Evolutionary conservation across 106 monocot species (phyloP).

Genomic region (Vanilla planifolia): DNA sequence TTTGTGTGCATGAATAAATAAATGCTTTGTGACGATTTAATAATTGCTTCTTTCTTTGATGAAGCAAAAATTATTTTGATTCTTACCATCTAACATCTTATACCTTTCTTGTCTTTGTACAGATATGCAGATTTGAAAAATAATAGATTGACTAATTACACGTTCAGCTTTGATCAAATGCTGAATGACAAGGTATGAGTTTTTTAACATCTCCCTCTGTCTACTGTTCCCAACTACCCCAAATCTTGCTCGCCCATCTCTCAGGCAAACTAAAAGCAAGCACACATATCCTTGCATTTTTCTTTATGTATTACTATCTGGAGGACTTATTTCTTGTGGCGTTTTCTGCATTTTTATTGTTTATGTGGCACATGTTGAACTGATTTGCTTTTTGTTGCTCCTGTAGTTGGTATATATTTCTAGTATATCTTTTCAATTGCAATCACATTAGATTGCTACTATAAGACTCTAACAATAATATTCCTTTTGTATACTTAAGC

Average conservation of each 20-base stretch:
- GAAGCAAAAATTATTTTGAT: no score
- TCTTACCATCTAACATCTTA: neutral
- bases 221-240: neutral
- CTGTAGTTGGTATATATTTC: neutral
- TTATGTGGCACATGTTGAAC: neutral
- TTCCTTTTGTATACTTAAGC: no score
- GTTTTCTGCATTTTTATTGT: no score
- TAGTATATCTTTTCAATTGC: neutral
- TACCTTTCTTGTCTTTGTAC: conserved; percentile 8
- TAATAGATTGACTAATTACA: conserved; percentile 83
- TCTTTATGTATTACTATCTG: neutral
- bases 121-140: conserved; percentile 99
- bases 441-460: no score
- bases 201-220: neutral
- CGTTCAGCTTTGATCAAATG: conserved; percentile 95
- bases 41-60: no score
- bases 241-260: neutral
- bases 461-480: no score
- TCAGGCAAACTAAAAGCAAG: neutral
- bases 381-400: neutral
- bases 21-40: no score
- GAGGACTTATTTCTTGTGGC: neutral
- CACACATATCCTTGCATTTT: neutral
- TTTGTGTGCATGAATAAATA: no score
- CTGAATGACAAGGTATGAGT: conserved; percentile 75